phyloP scores from a whole-genome alignment of 768 basidiomycete species.

The Rickenella mellea region DNA sequence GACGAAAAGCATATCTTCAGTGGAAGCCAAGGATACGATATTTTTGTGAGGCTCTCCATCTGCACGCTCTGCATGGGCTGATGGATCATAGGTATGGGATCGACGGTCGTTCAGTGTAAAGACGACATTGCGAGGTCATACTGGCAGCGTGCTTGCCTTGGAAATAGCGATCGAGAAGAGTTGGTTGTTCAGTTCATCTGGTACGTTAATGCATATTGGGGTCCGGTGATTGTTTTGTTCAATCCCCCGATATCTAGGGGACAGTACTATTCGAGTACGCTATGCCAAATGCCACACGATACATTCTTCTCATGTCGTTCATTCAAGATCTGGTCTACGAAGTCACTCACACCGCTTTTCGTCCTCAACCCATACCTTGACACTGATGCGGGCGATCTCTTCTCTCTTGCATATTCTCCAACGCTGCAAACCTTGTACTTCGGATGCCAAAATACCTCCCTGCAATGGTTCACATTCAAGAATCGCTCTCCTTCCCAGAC shows the following conservation, averaged over 20 bases:
- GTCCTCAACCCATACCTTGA: conserved; percentile 72
- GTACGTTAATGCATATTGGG: conserved; percentile 27
- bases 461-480: conserved; percentile 77
- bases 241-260: conserved; percentile 37
- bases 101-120: conserved; percentile 60
- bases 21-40: conserved; percentile 71
- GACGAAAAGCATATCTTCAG: conserved; percentile 69
- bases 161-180: conserved; percentile 64
- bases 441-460: conserved; percentile 87
- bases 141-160: conserved; percentile 74
- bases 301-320: neutral
- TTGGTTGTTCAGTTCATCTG: conserved; percentile 89
- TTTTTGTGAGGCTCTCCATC: conserved; percentile 44
- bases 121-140: conserved; percentile 68
- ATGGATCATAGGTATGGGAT: conserved; percentile 83
- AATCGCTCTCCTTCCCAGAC: conserved; percentile 8
- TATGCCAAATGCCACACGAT: neutral
- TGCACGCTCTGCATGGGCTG: conserved; percentile 6
- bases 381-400: conserved; percentile 78
- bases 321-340: conserved; percentile 73
- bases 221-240: neutral
- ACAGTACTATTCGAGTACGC: conserved; percentile 78
- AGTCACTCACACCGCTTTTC: conserved; percentile 54
- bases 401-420: conserved; percentile 73
- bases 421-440: conserved; percentile 64